A percentile compares a stretch with the other conserved stretches of the same genome.
Conservation (phyloP, 148 eudicot genomes). For the Fagopyrum esculentum region DNA sequence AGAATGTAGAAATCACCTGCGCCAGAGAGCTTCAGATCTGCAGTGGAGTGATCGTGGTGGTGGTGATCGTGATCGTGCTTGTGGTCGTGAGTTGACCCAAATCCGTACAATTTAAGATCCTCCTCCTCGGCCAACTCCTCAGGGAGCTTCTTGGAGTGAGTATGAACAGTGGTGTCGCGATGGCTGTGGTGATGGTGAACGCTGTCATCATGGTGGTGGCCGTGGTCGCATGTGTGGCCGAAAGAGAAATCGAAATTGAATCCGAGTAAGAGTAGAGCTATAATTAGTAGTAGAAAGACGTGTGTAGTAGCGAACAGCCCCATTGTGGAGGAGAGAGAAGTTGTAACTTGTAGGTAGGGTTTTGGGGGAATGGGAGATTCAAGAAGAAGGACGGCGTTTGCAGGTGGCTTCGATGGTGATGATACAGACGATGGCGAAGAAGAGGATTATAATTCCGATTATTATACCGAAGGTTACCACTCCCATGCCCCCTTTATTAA, state of each 20-base stretch:
- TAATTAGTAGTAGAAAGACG: neutral
- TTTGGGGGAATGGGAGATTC: neutral
- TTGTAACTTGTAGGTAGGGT: neutral
- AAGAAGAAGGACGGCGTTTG: conserved; percentile 35
- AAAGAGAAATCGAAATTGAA: conserved; percentile 17
- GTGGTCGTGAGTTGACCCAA: conserved; percentile 24
- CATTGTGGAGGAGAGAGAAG: conserved; percentile 21
- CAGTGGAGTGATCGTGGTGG: conserved; percentile 15
- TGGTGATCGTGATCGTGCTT: conserved; percentile 19
- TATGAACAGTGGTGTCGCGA: neutral
- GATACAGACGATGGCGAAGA: conserved; percentile 54
- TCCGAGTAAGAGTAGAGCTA: conserved; percentile 7
- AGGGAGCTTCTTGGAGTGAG: conserved; percentile 34
- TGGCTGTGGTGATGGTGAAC: conserved; percentile 23
- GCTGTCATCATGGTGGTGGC: conserved; percentile 24
- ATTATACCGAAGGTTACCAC: conserved; percentile 68
- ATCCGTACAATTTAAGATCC: conserved; percentile 56
- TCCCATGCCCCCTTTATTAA: conserved; percentile 33
- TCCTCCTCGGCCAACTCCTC: conserved; percentile 91
- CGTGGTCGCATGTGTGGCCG: conserved; percentile 45
- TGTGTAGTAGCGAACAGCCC: conserved; percentile 8
- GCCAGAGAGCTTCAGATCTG: conserved; percentile 41
- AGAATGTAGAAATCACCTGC: conserved; percentile 31
- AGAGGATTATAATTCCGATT: conserved; percentile 58
- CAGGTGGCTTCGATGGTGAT: conserved; percentile 73